Conservation (phyloP, 2,329 filamentous ascomycete genomes). For the Exophiala bonariae region DNA sequence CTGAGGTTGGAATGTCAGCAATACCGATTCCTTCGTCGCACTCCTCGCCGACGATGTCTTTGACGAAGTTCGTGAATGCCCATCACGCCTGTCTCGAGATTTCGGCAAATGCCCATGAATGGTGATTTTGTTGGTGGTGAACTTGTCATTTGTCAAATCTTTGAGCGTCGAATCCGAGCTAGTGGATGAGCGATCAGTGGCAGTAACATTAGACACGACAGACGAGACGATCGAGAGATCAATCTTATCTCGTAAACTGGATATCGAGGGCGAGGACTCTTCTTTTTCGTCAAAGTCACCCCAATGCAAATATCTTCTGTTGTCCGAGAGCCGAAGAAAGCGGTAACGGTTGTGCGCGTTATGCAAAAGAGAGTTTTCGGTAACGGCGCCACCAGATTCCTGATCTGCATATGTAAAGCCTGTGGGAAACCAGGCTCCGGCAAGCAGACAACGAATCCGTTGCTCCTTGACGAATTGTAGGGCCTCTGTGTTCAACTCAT, state of each 20-base stretch:
- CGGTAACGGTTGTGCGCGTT: conserved; percentile 65
- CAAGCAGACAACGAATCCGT: conserved; percentile 81
- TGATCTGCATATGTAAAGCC: conserved; percentile 50
- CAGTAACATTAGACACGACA: conserved; percentile 85
- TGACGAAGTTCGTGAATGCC: conserved; percentile 33
- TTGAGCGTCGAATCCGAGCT: conserved; percentile 19
- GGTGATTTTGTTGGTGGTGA: conserved; percentile 78
- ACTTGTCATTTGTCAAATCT: conserved; percentile 35
- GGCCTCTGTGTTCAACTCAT: conserved; percentile 86
- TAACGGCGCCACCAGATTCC: conserved; percentile 36
- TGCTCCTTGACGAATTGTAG: conserved; percentile 97
- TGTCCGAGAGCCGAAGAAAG: conserved; percentile 86
- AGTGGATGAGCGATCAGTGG: conserved; percentile 42
- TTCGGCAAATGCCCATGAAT: conserved; percentile 70
- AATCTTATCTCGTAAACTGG: conserved; percentile 46
- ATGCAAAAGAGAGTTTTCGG: conserved; percentile 36
- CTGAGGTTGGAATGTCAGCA: conserved; percentile 80
- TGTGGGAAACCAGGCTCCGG: conserved; percentile 82
- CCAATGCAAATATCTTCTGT: conserved; percentile 86
- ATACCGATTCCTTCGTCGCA: conserved; percentile 64
- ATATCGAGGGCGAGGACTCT: conserved; percentile 56
- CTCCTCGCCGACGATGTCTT: conserved; percentile 23
- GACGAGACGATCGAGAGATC: conserved; percentile 86
- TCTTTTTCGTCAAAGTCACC: conserved; percentile 73
- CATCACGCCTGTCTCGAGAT: conserved; percentile 29